Base-by-base conservation (phyloP, 2,329 filamentous ascomycete species). In the Fusarium lateritium region DNA sequence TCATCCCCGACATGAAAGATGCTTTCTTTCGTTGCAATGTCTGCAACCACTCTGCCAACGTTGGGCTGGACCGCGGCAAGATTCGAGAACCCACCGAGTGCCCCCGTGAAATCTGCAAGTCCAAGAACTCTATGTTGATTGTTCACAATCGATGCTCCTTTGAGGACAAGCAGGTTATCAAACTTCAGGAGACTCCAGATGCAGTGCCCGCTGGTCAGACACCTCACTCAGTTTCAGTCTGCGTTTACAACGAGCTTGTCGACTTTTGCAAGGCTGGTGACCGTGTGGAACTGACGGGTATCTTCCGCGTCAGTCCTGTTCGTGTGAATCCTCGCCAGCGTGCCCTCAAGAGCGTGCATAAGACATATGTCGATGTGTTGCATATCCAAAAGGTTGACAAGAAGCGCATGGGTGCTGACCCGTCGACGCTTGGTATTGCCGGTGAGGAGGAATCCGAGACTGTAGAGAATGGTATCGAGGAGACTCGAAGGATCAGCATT, bases 1-100 rank as follows among this genome's bases (percentile, higher is more conserved):
- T 99, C 70, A 98, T 99, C 69, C 96, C 96, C 1, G 96, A 99
- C 75, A 99, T 99, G 97, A 98, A 97, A 82, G 93, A 97, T 77
- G 96, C 96, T 1, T 98, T 97, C 82, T 99, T 99, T 88, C 92
- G 93, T 68, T 99, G 96, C 82, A 93, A 94, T 61, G 89, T 95
- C 26, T 99, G 96, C 81, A 94, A 94, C 75, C 94, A 98, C 80
- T 95, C 93, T 6, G 89, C 97, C 65, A 93, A 92, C 67, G 94
- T 98, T 56, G 92, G 94, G 58, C 92, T 99, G 75, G 96, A 99
- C 77, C 92, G 96, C 75, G 96, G 97, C 79, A 96, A 95, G 83
- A 99, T 99, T 75, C 91, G 93, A 22, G 96, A 99, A 79, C 96
- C 96, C 3, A 98, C 94, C 1, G 88, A 91, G 73, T 99, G 96